Evolutionary conservation across 1,284 basidiomycete species (phyloP).

Genomic region (Irpex sp.): DNA sequence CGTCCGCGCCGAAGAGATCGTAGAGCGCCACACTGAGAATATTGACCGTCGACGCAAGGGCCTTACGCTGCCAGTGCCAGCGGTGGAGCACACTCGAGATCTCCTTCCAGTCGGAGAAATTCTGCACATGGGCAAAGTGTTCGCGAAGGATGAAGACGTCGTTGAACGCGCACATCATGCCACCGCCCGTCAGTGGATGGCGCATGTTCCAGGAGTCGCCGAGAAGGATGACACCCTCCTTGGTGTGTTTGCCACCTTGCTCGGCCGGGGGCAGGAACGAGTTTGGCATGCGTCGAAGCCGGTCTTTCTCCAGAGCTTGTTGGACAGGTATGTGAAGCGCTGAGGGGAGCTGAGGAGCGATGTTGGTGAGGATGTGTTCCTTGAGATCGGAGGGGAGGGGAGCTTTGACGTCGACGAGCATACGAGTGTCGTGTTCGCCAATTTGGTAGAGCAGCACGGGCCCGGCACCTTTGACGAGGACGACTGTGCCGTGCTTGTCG

Average conservation of each 20-base stretch:
- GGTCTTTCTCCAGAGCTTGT: slow-evolving; percentile 63
- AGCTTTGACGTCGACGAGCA: slow-evolving; percentile 89
- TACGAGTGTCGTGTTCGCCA: slow-evolving; percentile 76
- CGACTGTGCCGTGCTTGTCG: slow-evolving; percentile 86
- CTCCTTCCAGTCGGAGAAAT: slow-evolving; percentile 61
- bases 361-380: slow-evolving; percentile 68
- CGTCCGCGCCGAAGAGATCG: slow-evolving; percentile 88
- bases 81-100: slow-evolving; percentile 55
- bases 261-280: slow-evolving; percentile 86
- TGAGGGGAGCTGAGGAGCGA: slow-evolving; percentile 79
- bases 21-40: slow-evolving; percentile 90
- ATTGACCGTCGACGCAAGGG: slow-evolving; percentile 81
- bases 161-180: slow-evolving; percentile 91
- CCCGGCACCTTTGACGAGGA: slow-evolving; percentile 67
- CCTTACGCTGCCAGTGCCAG: slow-evolving; percentile 88
- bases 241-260: slow-evolving; percentile 62
- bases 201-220: slow-evolving; percentile 99
- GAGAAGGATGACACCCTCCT: slow-evolving; percentile 80
- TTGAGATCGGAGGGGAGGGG: slow-evolving; percentile 84
- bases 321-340: slow-evolving; percentile 62
- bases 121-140: slow-evolving; percentile 48
- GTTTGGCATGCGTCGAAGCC: slow-evolving; percentile 93
- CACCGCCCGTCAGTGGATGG: slow-evolving; percentile 95
- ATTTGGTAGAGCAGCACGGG: slow-evolving; percentile 93
- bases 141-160: slow-evolving; percentile 77